phyloP scores from a whole-genome alignment of 1,139 yeast genomes.

The Blastobotrys arbuscula region DNA sequence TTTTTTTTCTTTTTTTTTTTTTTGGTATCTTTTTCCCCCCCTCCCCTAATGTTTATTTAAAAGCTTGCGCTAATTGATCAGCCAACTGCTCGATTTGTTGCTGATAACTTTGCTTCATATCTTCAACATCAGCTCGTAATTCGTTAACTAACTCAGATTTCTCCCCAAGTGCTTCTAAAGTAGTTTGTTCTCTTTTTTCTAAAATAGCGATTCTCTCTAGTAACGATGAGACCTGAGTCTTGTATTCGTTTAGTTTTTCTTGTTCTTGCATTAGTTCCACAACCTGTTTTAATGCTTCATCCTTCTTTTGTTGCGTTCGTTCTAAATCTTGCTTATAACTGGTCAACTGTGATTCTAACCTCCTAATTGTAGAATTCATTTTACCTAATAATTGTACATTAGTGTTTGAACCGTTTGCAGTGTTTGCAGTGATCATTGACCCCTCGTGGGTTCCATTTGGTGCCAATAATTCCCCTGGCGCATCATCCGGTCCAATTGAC shows the following conservation, averaged over 20 bases:
- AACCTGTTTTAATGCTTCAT: slow-evolving; percentile 61
- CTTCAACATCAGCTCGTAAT: slow-evolving; percentile 79
- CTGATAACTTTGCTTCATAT: slow-evolving; percentile 74
- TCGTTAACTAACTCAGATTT: slow-evolving; percentile 84
- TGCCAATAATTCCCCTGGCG: slow-evolving; percentile 4
- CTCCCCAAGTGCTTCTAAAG: slow-evolving; percentile 78
- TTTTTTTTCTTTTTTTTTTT: not conserved
- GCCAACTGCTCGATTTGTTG: slow-evolving; percentile 85
- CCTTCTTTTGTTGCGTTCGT: slow-evolving; percentile 52
- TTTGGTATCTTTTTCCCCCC: too few species aligned
- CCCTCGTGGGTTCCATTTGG: not conserved
- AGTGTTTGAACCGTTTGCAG: slow-evolving; percentile 4
- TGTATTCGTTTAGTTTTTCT: slow-evolving; percentile 41
- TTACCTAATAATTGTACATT: slow-evolving; percentile 56
- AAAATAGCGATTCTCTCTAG: slow-evolving; percentile 37
- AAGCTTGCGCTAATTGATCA: slow-evolving; percentile 41
- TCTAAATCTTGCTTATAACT: slow-evolving; percentile 60
- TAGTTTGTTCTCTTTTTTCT: slow-evolving; percentile 44
- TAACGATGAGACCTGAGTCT: slow-evolving; percentile 38
- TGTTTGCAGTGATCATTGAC: slow-evolving; percentile 3
- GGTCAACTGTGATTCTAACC: slow-evolving; percentile 71
- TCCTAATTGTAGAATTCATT: slow-evolving; percentile 67
- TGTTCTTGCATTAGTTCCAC: slow-evolving; percentile 52
- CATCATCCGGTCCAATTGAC: slow-evolving; percentile 5
- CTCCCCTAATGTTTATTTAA: not conserved